phyloP scores from a whole-genome alignment of 2,329 filamentous ascomycete species.

The Diaporthe citri region DNA sequence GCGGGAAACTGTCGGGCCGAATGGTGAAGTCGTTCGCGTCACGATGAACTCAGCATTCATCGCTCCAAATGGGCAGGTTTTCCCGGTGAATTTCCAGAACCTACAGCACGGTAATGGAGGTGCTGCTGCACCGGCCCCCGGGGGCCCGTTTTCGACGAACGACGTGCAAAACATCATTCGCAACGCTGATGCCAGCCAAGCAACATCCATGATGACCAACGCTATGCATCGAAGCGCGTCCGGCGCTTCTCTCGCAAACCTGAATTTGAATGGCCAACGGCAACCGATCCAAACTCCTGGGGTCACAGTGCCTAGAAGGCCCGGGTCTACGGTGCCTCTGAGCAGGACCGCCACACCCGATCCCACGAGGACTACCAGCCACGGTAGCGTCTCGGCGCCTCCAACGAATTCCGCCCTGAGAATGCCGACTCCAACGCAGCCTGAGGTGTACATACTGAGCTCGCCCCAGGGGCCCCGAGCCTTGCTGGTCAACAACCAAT shows the following conservation, averaged over 20 bases:
- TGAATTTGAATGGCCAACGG: slow-evolving; percentile 50
- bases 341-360: slow-evolving; percentile 65
- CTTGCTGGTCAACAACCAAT: slow-evolving; percentile 65
- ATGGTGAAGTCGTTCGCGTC: slow-evolving; percentile 65
- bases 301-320: slow-evolving; percentile 56
- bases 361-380: slow-evolving; percentile 50
- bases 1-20: slow-evolving; percentile 62
- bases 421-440: slow-evolving; percentile 47
- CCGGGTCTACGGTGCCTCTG: slow-evolving; percentile 53
- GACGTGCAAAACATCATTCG: slow-evolving; percentile 63
- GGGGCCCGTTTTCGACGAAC: slow-evolving; percentile 53
- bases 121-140: slow-evolving; percentile 44
- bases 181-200: slow-evolving; percentile 59
- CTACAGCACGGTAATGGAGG: slow-evolving; percentile 38
- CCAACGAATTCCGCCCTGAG: slow-evolving; percentile 41
- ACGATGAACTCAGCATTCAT: slow-evolving; percentile 60
- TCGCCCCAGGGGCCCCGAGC: slow-evolving; percentile 72
- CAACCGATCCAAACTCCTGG: slow-evolving; percentile 52
- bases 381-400: slow-evolving; percentile 46
- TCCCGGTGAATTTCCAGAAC: slow-evolving; percentile 44
- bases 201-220: slow-evolving; percentile 57
- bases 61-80: slow-evolving; percentile 36
- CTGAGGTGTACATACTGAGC: slow-evolving; percentile 71
- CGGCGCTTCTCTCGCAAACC: slow-evolving; percentile 56
- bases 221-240: slow-evolving; percentile 66